A percentile compares a stretch with the other conserved stretches of the same genome.
Conservation (phyloP, 768 basidiomycete species). For the Phylloporus sp. region DNA sequence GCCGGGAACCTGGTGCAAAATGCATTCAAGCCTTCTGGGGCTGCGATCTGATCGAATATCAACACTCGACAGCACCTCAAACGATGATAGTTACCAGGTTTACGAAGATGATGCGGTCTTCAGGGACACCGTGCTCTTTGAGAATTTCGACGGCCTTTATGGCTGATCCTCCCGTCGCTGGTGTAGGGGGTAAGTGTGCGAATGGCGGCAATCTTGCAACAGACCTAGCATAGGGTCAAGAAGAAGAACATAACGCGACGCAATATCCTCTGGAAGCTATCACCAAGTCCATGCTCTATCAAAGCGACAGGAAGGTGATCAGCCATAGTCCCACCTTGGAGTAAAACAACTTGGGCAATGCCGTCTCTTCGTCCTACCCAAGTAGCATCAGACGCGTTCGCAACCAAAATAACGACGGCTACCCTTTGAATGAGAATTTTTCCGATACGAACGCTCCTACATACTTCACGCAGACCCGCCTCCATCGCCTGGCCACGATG, state of each 20-base stretch:
- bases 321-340: constrained; percentile 52
- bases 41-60: constrained; percentile 58
- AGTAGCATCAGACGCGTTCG: neutral
- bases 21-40: constrained; percentile 82
- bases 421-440: constrained; percentile 98
- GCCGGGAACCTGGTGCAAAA: constrained; percentile 76
- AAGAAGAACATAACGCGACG: constrained; percentile 84
- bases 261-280: constrained; percentile 91
- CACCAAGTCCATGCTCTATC: neutral
- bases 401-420: constrained; percentile 20
- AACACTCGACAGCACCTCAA: neutral
- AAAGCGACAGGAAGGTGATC: neutral
- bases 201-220: constrained; percentile 17
- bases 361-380: constrained; percentile 87
- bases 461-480: constrained; percentile 92
- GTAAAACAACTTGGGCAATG: constrained; percentile 89
- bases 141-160: constrained; percentile 97
- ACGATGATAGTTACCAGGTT: constrained; percentile 59
- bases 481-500: constrained; percentile 81
- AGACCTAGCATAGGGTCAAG: constrained; percentile 96
- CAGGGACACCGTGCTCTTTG: constrained; percentile 86
- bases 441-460: constrained; percentile 89
- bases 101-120: constrained; percentile 93
- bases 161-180: constrained; percentile 94
- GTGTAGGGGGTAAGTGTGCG: neutral